phyloP scores from a whole-genome alignment of 371 early-diverging fungal species.

The Mucor velutinosus region DNA sequence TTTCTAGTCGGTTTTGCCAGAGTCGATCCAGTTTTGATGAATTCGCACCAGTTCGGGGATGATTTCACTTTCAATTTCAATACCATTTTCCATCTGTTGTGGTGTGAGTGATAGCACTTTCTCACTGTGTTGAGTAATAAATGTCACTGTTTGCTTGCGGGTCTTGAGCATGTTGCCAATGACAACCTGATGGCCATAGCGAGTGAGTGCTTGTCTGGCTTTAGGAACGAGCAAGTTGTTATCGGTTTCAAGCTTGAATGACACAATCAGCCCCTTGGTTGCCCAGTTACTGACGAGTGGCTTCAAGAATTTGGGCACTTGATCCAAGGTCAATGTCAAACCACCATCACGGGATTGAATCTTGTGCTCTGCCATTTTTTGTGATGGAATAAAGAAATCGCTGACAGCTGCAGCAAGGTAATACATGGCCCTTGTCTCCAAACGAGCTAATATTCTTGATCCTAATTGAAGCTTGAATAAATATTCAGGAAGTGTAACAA shows the following conservation, averaged over 20 bases:
- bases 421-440: conserved; percentile 80
- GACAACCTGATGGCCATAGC: conserved; percentile 96
- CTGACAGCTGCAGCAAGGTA: conserved; percentile 98
- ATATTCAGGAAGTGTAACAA: conserved; percentile 92
- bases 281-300: conserved; percentile 95
- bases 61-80: conserved; percentile 89
- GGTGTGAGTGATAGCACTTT: conserved; percentile 65
- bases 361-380: conserved; percentile 92
- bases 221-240: conserved; percentile 77
- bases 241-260: conserved; percentile 98
- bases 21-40: conserved; percentile 66
- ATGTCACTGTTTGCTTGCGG: conserved; percentile 82
- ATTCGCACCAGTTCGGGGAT: conserved; percentile 75
- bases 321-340: conserved; percentile 85
- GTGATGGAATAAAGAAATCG: conserved; percentile 94
- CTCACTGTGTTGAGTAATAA: conserved; percentile 66
- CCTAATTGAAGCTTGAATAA: conserved; percentile 84
- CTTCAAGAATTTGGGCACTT: conserved; percentile 95
- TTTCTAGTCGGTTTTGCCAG: conserved; percentile 30
- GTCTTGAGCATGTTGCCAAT: conserved; percentile 93
- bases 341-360: conserved; percentile 92
- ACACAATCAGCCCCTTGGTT: conserved; percentile 82
- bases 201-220: conserved; percentile 75
- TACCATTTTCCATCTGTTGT: conserved; percentile 59
- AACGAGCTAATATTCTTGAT: conserved; percentile 65